A percentile compares a stretch with the other conserved stretches of the same genome.
These are phyloP conservation scores for Aspergillus leporis DNA, from an alignment of 495 filamentous ascomycete genomes.

Conservation along the genomic window DNA sequence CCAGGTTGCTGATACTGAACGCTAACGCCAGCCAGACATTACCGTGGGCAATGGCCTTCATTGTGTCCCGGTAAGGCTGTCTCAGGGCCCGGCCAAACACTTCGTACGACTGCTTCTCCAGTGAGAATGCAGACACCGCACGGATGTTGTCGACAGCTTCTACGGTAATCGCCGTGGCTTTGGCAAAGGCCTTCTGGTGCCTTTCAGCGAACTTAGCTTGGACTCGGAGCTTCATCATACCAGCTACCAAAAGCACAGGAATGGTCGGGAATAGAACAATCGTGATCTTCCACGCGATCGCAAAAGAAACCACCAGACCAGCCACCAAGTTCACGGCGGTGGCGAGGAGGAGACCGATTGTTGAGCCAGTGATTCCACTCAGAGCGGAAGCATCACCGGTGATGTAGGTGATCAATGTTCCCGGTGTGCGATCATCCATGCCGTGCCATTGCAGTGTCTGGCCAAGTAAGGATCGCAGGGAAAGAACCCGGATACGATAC, in stretches of 20 bases:
- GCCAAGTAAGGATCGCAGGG: conserved; percentile 48
- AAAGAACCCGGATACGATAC: conserved; percentile 47
- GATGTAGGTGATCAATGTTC: conserved; percentile 46
- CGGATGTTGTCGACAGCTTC: conserved; percentile 54
- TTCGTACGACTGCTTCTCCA: conserved; percentile 43
- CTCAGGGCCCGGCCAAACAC: conserved; percentile 36
- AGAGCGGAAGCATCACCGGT: conserved; percentile 50
- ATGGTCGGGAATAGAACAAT: conserved; percentile 41
- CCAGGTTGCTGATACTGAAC: conserved; percentile 48
- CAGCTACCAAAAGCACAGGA: conserved; percentile 40
- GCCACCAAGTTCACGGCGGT: conserved; percentile 42
- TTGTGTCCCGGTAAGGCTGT: conserved; percentile 47
- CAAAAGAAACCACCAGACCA: conserved; percentile 37
- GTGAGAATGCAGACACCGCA: conserved; percentile 50
- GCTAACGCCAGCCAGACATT: conserved; percentile 42
- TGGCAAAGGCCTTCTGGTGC: conserved; percentile 54
- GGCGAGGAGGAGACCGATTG: conserved; percentile 45
- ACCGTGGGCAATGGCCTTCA: conserved; percentile 40
- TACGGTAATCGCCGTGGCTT: conserved; percentile 49
- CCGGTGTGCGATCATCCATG: conserved; percentile 43
- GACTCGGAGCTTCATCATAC: conserved; percentile 55
- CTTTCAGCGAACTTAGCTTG: conserved; percentile 56
- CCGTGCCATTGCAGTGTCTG: conserved; percentile 55
- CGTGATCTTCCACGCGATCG: conserved; percentile 44
- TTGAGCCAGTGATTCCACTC: conserved; percentile 47